Evolutionary conservation across 2,329 filamentous ascomycete genomes (phyloP), one percentile per base, ranked within the genome.

Genomic region (Colletotrichum limetticola): DNA sequence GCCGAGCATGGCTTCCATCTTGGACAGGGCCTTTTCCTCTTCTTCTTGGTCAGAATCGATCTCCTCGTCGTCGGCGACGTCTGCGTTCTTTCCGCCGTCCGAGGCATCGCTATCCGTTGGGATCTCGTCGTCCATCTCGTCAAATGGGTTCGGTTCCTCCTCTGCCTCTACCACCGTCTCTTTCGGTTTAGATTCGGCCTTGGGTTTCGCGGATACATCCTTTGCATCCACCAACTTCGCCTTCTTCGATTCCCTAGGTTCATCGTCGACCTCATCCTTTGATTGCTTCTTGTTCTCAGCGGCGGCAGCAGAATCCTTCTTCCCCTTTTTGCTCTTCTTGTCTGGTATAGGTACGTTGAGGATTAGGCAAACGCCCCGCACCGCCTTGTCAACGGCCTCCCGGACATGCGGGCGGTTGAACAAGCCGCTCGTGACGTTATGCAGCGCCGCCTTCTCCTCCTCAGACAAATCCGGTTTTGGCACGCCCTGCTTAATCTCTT

Each of bases 371-470:
- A 89, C 84, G 32, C 82, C 85, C 68, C 82, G 81, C 16, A 90
- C 75, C 1, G 88, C 88, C 76, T 85, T 83, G 30, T 86, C 84
- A 11, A 89, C 80, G 3, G 85, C 84, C 62, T 86, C 83, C 75
- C 85, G 86, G 66, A 90, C 88, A 35, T 86, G 83, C 6, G 84
- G 84, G 65, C 85, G 82, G 71, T 88, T 90, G 78, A 86, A 90
- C 3, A 91, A 81, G 8, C 84, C 85, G 72, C 89, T 91, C 30
- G 89, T 91, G 64, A 91, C 89, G 77, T 91, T 91, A 76, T 91
- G 89, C 30, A 90, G 80, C 3, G 87, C 85, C 0, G 79, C 75
- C 65, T 81, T 83, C 76, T 90, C 87, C 64, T 90, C 88, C 56
- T 88, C 86, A 1, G 86, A 83, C 3, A 90, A 78, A 1, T 87